These are phyloP conservation scores for Aspergillus eucalypticola DNA, from an alignment of 2,329 filamentous ascomycete species.

Conservation along the genomic window DNA sequence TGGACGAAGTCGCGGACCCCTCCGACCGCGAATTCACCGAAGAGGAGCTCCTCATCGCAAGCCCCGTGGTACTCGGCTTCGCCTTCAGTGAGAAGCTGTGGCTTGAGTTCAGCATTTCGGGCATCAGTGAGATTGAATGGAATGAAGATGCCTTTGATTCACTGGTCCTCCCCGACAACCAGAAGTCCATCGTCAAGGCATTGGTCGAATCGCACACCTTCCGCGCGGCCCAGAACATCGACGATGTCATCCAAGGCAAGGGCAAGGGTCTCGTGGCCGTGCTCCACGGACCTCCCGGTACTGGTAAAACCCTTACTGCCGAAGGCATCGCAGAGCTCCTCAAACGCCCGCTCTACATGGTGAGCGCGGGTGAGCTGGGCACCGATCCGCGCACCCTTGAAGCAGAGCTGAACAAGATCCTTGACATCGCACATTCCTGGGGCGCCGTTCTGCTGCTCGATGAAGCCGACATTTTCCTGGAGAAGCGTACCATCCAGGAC, in stretches of 20 bases:
- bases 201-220: constrained; percentile 83
- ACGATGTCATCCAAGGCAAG: constrained; percentile 80
- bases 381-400: constrained; percentile 75
- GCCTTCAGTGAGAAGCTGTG: constrained; percentile 86
- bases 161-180: constrained; percentile 67
- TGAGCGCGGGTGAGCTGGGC: constrained; percentile 77
- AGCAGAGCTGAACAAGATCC: constrained; percentile 74
- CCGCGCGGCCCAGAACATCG: constrained; percentile 76
- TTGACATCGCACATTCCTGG: constrained; percentile 85
- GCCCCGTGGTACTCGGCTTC: constrained; percentile 82
- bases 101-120: constrained; percentile 82
- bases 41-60: constrained; percentile 81
- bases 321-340: constrained; percentile 84
- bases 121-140: constrained; percentile 79
- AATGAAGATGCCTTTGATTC: constrained; percentile 81
- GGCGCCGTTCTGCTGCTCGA: constrained; percentile 82
- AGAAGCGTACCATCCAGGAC: constrained; percentile 79
- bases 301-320: constrained; percentile 84
- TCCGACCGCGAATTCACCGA: constrained; percentile 65
- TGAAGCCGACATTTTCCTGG: constrained; percentile 81
- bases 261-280: constrained; percentile 82
- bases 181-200: constrained; percentile 72
- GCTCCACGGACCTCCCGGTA: constrained; percentile 81
- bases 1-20: constrained; percentile 49
- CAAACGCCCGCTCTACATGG: constrained; percentile 79